Percentiles rank a stretch among this genome's conserved stretches.
Conservation (phyloP, 2,329 filamentous ascomycete genomes). For the Alternaria triticina region DNA sequence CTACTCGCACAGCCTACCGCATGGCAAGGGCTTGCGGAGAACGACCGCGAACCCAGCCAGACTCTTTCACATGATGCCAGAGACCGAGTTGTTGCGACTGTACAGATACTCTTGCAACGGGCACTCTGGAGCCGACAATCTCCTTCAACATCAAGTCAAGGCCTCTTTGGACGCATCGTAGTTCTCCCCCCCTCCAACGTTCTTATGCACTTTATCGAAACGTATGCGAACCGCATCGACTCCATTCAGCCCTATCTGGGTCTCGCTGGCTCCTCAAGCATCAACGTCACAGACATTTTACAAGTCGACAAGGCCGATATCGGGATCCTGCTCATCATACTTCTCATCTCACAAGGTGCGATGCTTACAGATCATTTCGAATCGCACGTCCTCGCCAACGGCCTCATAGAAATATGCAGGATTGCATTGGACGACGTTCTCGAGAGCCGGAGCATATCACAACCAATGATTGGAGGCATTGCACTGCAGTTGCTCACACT, state of each 20-base stretch:
- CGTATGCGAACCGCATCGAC: slow-evolving; percentile 6
- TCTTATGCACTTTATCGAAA: slow-evolving; percentile 5
- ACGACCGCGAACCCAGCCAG: background rate
- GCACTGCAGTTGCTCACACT: slow-evolving; percentile 10
- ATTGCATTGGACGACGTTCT: slow-evolving; percentile 8
- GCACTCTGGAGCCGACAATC: background rate
- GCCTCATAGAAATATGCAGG: slow-evolving; percentile 8
- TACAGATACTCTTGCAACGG: slow-evolving; percentile 5
- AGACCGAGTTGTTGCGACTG: slow-evolving; percentile 6
- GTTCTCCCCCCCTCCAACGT: slow-evolving; percentile 7
- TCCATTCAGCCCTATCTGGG: slow-evolving; percentile 9
- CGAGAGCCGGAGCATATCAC: slow-evolving; percentile 7
- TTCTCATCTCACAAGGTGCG: slow-evolving; percentile 6
- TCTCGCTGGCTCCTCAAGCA: slow-evolving; percentile 2
- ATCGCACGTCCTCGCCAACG: slow-evolving; percentile 4
- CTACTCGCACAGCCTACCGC: slow-evolving; percentile 1
- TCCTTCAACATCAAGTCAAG: background rate
- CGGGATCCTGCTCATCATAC: slow-evolving; percentile 6
- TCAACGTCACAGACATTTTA: slow-evolving; percentile 5
- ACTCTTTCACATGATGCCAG: slow-evolving; percentile 3
- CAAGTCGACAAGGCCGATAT: slow-evolving; percentile 4
- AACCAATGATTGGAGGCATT: slow-evolving; percentile 4
- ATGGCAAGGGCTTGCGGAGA: background rate
- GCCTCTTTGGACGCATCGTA: slow-evolving; percentile 10
- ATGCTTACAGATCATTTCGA: slow-evolving; percentile 8